Conservation (phyloP, 352 stramenopile genomes). For the Phytophthora tubulina region DNA sequence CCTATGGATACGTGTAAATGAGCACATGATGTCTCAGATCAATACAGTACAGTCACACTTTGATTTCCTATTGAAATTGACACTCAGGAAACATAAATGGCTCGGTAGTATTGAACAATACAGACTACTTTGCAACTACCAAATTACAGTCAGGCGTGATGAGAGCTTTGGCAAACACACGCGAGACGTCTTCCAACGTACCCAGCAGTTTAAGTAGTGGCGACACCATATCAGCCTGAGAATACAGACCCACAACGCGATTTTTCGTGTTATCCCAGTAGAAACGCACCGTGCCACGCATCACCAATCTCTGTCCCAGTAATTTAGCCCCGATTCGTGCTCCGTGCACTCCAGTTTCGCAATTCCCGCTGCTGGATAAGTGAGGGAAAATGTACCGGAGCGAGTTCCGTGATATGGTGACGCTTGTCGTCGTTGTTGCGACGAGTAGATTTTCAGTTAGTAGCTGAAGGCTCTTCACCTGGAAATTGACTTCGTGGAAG, state of each 20-base stretch:
- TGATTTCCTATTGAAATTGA: no score
- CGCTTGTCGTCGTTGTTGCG: background rate
- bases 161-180: background rate
- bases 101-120: no score
- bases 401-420: background rate
- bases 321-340: background rate
- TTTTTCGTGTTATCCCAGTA: background rate
- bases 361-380: background rate
- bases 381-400: background rate
- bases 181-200: background rate
- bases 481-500: no score
- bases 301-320: background rate
- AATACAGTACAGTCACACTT: no score
- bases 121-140: no score
- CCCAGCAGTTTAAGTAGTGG: slow-evolving; percentile 1
- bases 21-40: no score
- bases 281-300: slow-evolving; percentile 6
- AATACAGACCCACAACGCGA: background rate
- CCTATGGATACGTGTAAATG: no score
- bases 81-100: no score
- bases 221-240: slow-evolving; percentile 1
- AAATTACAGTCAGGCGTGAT: background rate
- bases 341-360: background rate
- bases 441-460: no score
- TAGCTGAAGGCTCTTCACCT: no score